Evolutionary conservation across 805 yeast species (phyloP), one percentile per base, ranked within the genome.

Genomic region (Myxozyma neotropica): DNA sequence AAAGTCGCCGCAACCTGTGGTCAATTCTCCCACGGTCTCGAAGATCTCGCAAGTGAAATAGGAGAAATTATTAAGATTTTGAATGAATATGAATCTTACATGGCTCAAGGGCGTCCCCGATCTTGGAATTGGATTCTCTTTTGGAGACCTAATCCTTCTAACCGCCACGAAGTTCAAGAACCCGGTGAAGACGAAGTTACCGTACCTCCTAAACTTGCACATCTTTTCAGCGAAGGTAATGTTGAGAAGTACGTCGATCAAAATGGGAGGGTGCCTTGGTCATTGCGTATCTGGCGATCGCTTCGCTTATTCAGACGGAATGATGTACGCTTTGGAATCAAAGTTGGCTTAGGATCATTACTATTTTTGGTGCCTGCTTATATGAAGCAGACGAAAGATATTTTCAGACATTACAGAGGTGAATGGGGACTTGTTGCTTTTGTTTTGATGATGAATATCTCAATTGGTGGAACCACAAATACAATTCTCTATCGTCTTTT

Each of bases 1-100:
- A 91, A 87, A 65, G 87, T 88, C 2, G 88, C 92, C 0, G 95
- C 96, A 0, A 82, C 88, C 47, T 88, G 94, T 74, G 93, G 92
- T 1, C 87, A 88, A 70, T 88, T 88, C 69, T 79, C 92, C 1
- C 81, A 84, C 36, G 77, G 87, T 24, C 70, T 89, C 39, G 80
- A 83, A 2, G 83, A 86, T 56, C 84, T 83, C 65, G 83, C 89
- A 0, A 75, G 76, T 36, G 91, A 87, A 62, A 72, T 88, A 51
- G 27, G 21, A 8, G 73, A 73, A 12, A 63, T 77, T 7, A 49
- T 66, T 26, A 57, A 54, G 15, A 55, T 51, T 17, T 69, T 84
- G 36, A 77, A 76, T 12, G 75, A 77, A 5, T 82, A 78, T 61
- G 76, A 69, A 4, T 59, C 67, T 6, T 56, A 61, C 39, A 38